Evolutionary conservation across 1,284 basidiomycete genomes (phyloP).

Genomic region (Ganoderma sinense): DNA sequence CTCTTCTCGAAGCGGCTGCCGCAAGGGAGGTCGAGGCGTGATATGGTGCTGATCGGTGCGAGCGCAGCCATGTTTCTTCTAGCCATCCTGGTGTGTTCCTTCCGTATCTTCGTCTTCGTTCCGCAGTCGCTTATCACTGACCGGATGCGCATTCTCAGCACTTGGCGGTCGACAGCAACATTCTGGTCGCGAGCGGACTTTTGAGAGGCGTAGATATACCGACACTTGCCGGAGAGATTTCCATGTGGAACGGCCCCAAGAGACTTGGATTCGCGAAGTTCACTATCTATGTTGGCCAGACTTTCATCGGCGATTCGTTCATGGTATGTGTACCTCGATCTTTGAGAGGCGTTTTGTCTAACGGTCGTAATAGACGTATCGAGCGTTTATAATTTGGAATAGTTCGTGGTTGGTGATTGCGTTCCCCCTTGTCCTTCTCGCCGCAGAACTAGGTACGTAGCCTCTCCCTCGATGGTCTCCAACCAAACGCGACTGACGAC

Average conservation of each 20-base stretch:
- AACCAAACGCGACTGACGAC: background rate
- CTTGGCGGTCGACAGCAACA: background rate
- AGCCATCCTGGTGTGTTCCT: conserved; percentile 1
- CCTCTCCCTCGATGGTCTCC: no score
- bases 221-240: background rate
- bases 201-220: background rate
- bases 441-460: conserved; percentile 16
- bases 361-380: conserved; percentile 18
- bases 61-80: conserved; percentile 2
- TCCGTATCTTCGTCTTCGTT: background rate
- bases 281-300: conserved; percentile 1
- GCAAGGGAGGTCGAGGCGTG: background rate
- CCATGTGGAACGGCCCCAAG: background rate
- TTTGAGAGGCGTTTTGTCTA: background rate
- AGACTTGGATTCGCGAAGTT: conserved; percentile 2
- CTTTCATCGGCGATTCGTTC: conserved; percentile 6
- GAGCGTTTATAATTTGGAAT: conserved; percentile 28
- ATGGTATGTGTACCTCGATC: background rate
- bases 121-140: background rate
- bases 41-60: background rate
- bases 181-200: background rate
- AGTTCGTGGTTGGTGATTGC: conserved; percentile 18
- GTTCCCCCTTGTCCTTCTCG: conserved; percentile 1
- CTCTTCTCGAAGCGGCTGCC: background rate
- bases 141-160: background rate